Conservation (phyloP, 345 rosid genomes). For the Boechera retrofracta region DNA sequence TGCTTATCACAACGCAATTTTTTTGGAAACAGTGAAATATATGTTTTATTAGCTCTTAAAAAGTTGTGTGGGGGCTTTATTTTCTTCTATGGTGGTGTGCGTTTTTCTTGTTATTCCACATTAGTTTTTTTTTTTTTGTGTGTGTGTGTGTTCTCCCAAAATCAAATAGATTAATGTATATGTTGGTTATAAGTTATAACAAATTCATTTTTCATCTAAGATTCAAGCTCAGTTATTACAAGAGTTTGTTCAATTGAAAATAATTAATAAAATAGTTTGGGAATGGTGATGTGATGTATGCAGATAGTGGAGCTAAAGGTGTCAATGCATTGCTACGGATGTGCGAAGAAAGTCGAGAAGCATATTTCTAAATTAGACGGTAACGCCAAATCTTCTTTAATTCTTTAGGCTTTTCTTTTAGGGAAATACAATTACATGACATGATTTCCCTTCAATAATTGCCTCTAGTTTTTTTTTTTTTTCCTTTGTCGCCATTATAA, state of each 20-base stretch:
- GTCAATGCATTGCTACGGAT: constrained; percentile 92
- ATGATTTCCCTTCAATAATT: constrained; percentile 30
- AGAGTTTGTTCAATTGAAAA: not conserved
- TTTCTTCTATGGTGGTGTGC: constrained; percentile 32
- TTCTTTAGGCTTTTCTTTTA: constrained; percentile 27
- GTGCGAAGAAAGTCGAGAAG: constrained; percentile 90
- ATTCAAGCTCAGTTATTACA: not conserved
- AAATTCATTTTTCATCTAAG: not conserved
- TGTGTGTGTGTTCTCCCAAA: constrained; percentile 2
- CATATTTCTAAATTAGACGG: constrained; percentile 88
- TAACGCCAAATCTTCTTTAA: constrained; percentile 45
- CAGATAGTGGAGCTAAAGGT: constrained; percentile 86
- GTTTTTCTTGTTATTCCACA: constrained; percentile 39
- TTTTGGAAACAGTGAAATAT: constrained; percentile 36
- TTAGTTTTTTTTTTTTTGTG: not conserved
- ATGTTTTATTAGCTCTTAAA: constrained; percentile 35
- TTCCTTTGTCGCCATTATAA: not conserved
- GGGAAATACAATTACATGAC: constrained; percentile 30
- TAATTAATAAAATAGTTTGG: not conserved
- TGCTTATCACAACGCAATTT: constrained; percentile 27
- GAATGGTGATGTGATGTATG: constrained; percentile 40
- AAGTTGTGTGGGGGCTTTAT: constrained; percentile 30
- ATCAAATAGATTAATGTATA: constrained; percentile 1
- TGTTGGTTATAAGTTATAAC: not conserved
- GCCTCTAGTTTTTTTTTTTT: not conserved